Percentiles rank a stretch among this genome's conserved stretches.
phyloP scores from a whole-genome alignment of 768 basidiomycete species.

The Boletus patriciae region DNA sequence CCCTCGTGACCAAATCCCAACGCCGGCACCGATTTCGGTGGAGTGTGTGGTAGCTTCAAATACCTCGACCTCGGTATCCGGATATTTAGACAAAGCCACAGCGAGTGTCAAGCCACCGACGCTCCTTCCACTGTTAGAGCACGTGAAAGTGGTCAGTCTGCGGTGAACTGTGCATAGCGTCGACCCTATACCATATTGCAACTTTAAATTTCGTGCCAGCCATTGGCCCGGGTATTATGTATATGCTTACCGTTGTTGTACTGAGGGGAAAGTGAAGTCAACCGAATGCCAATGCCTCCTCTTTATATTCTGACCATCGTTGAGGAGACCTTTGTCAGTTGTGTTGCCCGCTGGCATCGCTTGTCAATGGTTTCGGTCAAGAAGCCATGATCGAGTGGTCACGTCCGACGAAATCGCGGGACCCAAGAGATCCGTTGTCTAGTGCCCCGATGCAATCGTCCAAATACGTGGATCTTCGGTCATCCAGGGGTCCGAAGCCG shows the following conservation, averaged over 20 bases:
- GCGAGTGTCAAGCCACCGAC: slow-evolving; percentile 43
- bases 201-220: slow-evolving; percentile 25
- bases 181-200: slow-evolving; percentile 26
- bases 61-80: slow-evolving; percentile 55
- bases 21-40: slow-evolving; percentile 61
- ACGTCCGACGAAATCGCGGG: slow-evolving; percentile 28
- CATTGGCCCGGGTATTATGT: slow-evolving; percentile 12
- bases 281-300: background rate
- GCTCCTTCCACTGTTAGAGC: slow-evolving; percentile 39
- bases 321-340: background rate
- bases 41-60: slow-evolving; percentile 54
- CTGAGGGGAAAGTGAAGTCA: background rate
- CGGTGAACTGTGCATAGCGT: background rate
- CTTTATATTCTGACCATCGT: slow-evolving; percentile 1
- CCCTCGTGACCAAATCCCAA: slow-evolving; percentile 45
- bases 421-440: background rate
- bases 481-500: background rate
- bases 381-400: background rate
- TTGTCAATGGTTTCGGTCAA: slow-evolving; percentile 3
- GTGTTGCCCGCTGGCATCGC: background rate
- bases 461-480: background rate
- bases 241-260: background rate
- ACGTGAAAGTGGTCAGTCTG: background rate
- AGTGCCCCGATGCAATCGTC: slow-evolving; percentile 26
- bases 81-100: slow-evolving; percentile 38